Conservation (phyloP, 495 filamentous ascomycete genomes). For the Aspergillus homomorphus region DNA sequence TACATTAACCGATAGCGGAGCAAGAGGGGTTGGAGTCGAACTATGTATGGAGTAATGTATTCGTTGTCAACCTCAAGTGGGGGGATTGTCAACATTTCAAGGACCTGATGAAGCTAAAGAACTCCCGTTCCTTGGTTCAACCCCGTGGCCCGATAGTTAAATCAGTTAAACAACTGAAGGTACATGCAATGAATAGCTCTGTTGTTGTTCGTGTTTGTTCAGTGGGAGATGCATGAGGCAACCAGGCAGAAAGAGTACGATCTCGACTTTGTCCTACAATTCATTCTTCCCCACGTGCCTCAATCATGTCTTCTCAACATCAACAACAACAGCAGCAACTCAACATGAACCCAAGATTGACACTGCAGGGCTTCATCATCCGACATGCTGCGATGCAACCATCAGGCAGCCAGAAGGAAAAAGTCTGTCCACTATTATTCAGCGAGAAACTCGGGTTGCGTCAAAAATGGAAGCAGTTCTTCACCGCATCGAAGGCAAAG, state of each 20-base stretch:
- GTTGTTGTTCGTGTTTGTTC: too few species aligned
- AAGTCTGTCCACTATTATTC: background rate
- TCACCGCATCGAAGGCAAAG: constrained; percentile 34
- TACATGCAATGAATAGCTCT: background rate
- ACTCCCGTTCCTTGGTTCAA: constrained; percentile 19
- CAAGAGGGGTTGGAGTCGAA: background rate
- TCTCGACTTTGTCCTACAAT: background rate
- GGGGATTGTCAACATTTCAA: constrained; percentile 3
- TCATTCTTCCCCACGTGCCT: background rate
- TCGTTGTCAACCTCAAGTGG: constrained; percentile 24
- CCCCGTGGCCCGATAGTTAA: constrained; percentile 1
- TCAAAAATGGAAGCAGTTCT: constrained; percentile 12
- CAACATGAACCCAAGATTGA: constrained; percentile 1
- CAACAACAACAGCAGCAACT: background rate
- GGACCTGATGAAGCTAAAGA: constrained; percentile 13
- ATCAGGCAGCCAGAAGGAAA: constrained; percentile 6
- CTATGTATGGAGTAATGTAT: background rate
- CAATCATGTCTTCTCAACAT: background rate
- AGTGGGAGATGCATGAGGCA: background rate
- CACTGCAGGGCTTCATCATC: constrained; percentile 3
- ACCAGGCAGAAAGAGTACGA: background rate
- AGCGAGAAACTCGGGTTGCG: constrained; percentile 14
- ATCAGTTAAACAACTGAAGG: background rate
- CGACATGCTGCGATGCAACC: background rate
- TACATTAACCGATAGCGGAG: background rate